phyloP scores from a whole-genome alignment of 2,329 filamentous ascomycete species.

The Sarocladium brachiariae region DNA sequence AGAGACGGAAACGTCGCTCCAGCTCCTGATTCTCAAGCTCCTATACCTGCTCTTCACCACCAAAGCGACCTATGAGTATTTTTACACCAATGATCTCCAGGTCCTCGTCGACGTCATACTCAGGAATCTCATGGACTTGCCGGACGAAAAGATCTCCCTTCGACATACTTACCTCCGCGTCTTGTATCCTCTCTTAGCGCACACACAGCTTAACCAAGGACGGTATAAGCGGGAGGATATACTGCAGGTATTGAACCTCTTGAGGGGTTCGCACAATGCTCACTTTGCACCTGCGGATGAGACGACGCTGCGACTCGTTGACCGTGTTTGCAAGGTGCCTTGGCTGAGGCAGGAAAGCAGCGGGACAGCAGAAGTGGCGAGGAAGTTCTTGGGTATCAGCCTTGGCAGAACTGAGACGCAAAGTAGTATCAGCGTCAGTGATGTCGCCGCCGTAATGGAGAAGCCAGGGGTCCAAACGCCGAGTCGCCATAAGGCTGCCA shows the following conservation, averaged over 20 bases:
- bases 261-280: conserved; percentile 55
- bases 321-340: conserved; percentile 64
- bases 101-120: conserved; percentile 95
- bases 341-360: conserved; percentile 51
- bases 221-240: conserved; percentile 91
- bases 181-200: conserved; percentile 79
- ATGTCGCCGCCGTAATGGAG: conserved; percentile 73
- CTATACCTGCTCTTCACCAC: conserved; percentile 95
- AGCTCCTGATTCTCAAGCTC: conserved; percentile 92
- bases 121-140: conserved; percentile 90
- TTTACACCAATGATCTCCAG: conserved; percentile 94
- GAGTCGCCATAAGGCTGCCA: conserved; percentile 38
- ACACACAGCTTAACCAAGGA: conserved; percentile 81
- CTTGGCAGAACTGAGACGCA: conserved; percentile 57
- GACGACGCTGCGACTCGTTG: conserved; percentile 70
- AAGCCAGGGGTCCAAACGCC: conserved; percentile 78
- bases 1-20: conserved; percentile 88
- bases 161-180: conserved; percentile 94
- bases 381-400: conserved; percentile 63
- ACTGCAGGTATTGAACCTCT: conserved; percentile 63
- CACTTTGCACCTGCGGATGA: conserved; percentile 79
- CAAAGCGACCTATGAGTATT: conserved; percentile 88
- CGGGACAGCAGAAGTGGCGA: conserved; percentile 41
- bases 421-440: conserved; percentile 68
- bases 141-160: conserved; percentile 69